Evolutionary conservation across 2,329 filamentous ascomycete genomes (phyloP), one percentile per base, ranked within the genome.

Genomic region (Epichloe coenophiala): DNA sequence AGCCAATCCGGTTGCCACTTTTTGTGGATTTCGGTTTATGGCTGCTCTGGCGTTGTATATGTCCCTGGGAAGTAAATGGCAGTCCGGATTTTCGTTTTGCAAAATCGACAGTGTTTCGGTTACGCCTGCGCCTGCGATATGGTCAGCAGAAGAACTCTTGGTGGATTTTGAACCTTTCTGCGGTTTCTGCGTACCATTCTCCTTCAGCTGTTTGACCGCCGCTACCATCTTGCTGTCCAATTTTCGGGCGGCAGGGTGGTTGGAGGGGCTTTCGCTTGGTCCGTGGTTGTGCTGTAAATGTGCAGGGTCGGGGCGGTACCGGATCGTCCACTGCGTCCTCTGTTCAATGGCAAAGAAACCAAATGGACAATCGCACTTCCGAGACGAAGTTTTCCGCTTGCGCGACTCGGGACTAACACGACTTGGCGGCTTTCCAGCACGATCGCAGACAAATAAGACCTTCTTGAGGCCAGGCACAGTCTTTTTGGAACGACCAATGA

Each of bases 331-430:
- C 57, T 83, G 78, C 0, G 78, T 82, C 53, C 80, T 72, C 59
- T 83, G 78, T 62, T 84, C 80, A 39, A 84, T 80, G 50, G 80
- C 80, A 56, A 83, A 84, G 62, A 84, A 83, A n/a, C 80, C 80
- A 61, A 84, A 84, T 33, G 78, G 78, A 55, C 80, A 84, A 57
- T 83, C 80, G 58, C 80, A 83, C 59, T 84, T 84, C 44, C 80
- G 72, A n/a, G 80, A 83, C 8, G 80, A 82, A 1, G 80, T 84
- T 60, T 80, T 81, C 21, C 78, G 73, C 63, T 83, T 83, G 51
- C 80, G 75, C 54, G 76, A 74, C 63, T 83, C 80, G 1, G 80
- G 77, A 55, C 71, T 81, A n/a, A 81, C 78, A 5, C 77, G 73
- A 50, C 71, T 77, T 3, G 78, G 78, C 2, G 78, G 78, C 57